Evolutionary conservation across 2,329 filamentous ascomycete genomes (phyloP).

Genomic region (Myriangium duriaei): DNA sequence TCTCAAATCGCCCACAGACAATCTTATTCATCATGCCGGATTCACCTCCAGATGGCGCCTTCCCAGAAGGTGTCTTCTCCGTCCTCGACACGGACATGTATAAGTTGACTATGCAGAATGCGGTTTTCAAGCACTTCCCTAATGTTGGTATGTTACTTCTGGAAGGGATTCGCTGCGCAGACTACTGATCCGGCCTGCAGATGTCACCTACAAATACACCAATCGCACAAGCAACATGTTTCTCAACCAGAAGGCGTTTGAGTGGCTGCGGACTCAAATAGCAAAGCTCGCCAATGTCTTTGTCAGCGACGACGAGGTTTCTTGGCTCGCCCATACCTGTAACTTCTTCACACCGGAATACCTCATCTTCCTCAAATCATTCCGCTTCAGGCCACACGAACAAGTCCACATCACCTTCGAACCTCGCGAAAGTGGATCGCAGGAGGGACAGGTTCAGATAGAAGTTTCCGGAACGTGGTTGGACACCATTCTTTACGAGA

Average conservation of each 20-base stretch:
- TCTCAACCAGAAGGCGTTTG: conserved; percentile 67
- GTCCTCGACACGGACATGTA: conserved; percentile 58
- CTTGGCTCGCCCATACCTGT: conserved; percentile 67
- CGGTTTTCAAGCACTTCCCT: conserved; percentile 83
- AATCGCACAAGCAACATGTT: conserved; percentile 94
- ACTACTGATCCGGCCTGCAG: conserved; percentile 17
- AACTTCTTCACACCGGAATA: conserved; percentile 68
- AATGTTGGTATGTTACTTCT: conserved; percentile 36
- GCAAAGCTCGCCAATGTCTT: conserved; percentile 71
- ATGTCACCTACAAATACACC: conserved; percentile 85
- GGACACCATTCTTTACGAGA: conserved; percentile 95
- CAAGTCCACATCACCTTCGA: conserved; percentile 64
- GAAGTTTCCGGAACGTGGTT: conserved; percentile 74
- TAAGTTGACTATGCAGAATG: conserved; percentile 98
- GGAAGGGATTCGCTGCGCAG: too few relatives aligned
- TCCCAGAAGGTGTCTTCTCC: conserved; percentile 30
- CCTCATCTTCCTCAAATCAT: conserved; percentile 67
- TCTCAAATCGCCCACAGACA: too few relatives aligned
- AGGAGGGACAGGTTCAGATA: conserved; percentile 64
- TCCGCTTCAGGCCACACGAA: conserved; percentile 67
- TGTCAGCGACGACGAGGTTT: conserved; percentile 65
- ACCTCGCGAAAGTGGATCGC: conserved; percentile 40
- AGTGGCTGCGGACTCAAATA: conserved; percentile 77
- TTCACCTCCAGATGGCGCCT: conserved; percentile 3
- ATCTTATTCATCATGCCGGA: conserved; percentile 11